Evolutionary conservation across 73 alveolate genomes (phyloP).

Genomic region (Paramecium biaurelia): DNA sequence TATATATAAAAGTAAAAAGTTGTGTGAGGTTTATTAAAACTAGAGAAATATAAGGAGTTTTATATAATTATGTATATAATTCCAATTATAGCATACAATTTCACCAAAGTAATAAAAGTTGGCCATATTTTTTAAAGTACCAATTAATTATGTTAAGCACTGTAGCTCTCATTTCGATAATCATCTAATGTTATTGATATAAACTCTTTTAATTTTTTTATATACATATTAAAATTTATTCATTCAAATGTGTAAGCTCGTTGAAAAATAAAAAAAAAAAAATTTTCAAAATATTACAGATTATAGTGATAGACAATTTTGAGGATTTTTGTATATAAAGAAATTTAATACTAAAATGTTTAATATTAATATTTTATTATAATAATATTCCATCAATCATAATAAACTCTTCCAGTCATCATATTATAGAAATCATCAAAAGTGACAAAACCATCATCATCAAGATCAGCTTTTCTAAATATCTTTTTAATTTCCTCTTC

Average conservation of each 20-base stretch:
- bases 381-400: background rate
- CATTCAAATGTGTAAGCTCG: background rate
- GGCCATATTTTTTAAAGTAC: background rate
- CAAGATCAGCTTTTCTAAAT: slow-evolving; percentile 68
- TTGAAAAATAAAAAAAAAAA: background rate
- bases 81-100: background rate
- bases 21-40: background rate
- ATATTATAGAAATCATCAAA: slow-evolving; percentile 56
- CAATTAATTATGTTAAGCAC: background rate
- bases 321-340: background rate
- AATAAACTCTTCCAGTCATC: slow-evolving; percentile 57
- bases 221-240: background rate
- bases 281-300: background rate
- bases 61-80: background rate
- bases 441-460: slow-evolving; percentile 53
- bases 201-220: background rate
- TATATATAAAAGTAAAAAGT: background rate
- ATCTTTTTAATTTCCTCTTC: slow-evolving; percentile 91
- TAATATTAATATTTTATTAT: background rate
- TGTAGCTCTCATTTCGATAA: background rate
- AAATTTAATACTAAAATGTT: background rate
- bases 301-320: background rate
- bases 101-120: background rate
- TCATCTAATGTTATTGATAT: background rate
- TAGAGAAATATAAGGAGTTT: background rate